A percentile compares a stretch with the other conserved stretches of the same genome.
Conservation (phyloP, 495 filamentous ascomycete genomes). For the Friedmanniomyces simplex region DNA sequence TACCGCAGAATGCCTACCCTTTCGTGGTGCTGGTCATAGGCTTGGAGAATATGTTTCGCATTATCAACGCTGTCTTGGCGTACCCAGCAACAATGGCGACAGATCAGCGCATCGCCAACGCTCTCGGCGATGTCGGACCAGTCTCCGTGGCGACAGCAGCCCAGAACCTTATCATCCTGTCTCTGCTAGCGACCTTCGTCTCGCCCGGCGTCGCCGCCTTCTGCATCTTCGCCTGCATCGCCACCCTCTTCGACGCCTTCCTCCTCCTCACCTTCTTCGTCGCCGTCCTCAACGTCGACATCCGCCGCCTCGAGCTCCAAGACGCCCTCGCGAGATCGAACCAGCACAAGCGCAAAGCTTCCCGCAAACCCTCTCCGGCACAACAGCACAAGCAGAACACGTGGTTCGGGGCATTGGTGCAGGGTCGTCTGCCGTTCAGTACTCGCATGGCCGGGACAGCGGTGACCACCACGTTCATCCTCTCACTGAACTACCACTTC, state of each 20-base stretch:
- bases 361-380: constrained; percentile 20
- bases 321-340: constrained; percentile 38
- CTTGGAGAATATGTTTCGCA: constrained; percentile 56
- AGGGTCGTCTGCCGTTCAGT: constrained; percentile 43
- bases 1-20: constrained; percentile 47
- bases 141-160: constrained; percentile 48
- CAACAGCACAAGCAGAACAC: constrained; percentile 29
- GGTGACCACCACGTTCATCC: constrained; percentile 49
- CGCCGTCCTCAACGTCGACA: constrained; percentile 62
- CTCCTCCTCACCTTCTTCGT: constrained; percentile 64
- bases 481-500: constrained; percentile 57
- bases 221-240: constrained; percentile 59
- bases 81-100: constrained; percentile 52
- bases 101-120: constrained; percentile 50
- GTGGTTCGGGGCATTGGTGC: constrained; percentile 41
- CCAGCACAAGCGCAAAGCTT: constrained; percentile 11
- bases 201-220: constrained; percentile 55
- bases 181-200: constrained; percentile 45
- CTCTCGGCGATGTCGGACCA: constrained; percentile 58
- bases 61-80: constrained; percentile 59
- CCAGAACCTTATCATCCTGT: constrained; percentile 51
- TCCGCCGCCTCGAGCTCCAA: constrained; percentile 56
- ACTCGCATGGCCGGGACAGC: constrained; percentile 52
- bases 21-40: constrained; percentile 61
- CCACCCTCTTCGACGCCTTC: constrained; percentile 57